phyloP scores from a whole-genome alignment of 495 filamentous ascomycete species.

The Penicillium egyptiacum region DNA sequence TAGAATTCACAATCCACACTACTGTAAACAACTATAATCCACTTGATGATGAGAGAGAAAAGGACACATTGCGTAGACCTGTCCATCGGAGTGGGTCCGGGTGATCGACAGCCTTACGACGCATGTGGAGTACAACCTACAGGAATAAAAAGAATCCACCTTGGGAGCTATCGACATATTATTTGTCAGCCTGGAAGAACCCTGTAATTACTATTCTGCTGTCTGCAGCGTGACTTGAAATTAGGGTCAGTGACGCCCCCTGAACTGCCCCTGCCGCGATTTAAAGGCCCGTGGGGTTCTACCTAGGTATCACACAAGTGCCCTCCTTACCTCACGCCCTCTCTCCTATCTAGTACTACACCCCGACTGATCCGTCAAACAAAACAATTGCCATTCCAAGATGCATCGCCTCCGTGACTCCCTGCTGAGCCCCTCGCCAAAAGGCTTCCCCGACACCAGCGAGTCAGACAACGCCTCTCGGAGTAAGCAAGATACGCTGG shows the following conservation, averaged over 20 bases:
- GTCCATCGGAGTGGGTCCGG: too few relatives aligned
- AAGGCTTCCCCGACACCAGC: not conserved
- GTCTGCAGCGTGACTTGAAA: not conserved
- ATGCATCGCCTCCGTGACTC: conserved; percentile 19
- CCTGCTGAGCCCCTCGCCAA: conserved; percentile 12
- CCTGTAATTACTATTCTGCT: not conserved
- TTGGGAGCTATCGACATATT: too few relatives aligned
- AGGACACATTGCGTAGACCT: too few relatives aligned
- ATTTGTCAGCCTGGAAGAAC: too few relatives aligned
- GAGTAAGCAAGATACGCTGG: conserved; percentile 3
- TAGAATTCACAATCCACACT: too few relatives aligned
- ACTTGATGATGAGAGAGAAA: too few relatives aligned
- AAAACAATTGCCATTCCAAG: not conserved
- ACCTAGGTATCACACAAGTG: not conserved
- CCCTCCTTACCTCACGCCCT: not conserved
- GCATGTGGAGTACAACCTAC: too few relatives aligned
- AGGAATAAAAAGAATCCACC: too few relatives aligned
- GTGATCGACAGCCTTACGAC: too few relatives aligned
- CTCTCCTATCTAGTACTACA: not conserved
- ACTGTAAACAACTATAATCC: too few relatives aligned
- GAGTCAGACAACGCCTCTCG: not conserved
- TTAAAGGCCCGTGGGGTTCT: not conserved
- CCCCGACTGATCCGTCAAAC: not conserved
- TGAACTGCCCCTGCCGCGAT: not conserved
- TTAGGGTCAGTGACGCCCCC: too few relatives aligned